Conservation (phyloP, 305 asterid genomes). For the Petunia hybrid region DNA sequence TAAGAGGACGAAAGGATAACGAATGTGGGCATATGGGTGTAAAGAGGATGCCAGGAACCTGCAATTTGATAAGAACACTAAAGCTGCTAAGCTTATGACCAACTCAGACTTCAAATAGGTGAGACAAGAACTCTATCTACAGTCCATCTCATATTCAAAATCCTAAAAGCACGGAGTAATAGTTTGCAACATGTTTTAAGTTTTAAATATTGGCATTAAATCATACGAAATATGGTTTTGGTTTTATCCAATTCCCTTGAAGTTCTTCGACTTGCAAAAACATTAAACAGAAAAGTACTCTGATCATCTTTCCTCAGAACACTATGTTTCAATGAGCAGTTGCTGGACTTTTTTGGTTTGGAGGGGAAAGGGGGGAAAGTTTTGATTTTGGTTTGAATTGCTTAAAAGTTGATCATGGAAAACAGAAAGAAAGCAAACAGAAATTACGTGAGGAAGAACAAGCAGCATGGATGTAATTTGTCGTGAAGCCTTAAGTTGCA, state of each 20-base stretch:
- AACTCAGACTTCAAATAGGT: constrained; percentile 15
- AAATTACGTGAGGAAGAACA: neutral
- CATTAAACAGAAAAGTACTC: neutral
- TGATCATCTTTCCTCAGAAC: neutral
- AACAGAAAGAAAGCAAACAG: neutral
- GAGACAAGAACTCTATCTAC: neutral
- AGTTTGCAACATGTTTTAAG: neutral
- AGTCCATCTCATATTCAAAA: neutral
- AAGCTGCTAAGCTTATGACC: neutral
- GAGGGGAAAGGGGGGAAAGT: neutral
- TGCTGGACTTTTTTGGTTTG: neutral
- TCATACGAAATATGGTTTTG: neutral
- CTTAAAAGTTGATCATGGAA: neutral
- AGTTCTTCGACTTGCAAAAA: neutral
- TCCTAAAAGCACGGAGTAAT: neutral
- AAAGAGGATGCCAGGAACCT: constrained; percentile 94
- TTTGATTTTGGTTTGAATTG: neutral
- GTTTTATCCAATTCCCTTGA: neutral
- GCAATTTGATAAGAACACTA: constrained; percentile 20
- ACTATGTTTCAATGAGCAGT: neutral
- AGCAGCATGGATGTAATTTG: neutral
- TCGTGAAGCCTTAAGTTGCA: neutral
- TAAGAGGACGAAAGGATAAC: constrained; percentile 89
- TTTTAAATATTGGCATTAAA: neutral
- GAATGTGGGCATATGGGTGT: constrained; percentile 99